Percentiles rank a stretch among this genome's conserved stretches.
These are phyloP conservation scores for Podila clonocystis DNA, from an alignment of 192 early-diverging fungal genomes.

Conservation along the genomic window DNA sequence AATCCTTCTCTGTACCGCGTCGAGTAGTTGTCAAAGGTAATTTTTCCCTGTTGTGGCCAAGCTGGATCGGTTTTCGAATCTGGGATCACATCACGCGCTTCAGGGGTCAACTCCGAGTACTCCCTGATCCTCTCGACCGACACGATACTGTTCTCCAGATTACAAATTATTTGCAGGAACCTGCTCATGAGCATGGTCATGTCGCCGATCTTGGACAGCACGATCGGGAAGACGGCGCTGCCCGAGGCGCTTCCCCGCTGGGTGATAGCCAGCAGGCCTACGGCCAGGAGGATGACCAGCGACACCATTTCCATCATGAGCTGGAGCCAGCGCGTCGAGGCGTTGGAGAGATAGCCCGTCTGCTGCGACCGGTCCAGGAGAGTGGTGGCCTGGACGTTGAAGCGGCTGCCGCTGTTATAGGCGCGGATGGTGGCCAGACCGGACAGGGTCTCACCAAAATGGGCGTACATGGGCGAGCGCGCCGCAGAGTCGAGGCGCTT, in stretches of 20 bases:
- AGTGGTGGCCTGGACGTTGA: slow-evolving; percentile 68
- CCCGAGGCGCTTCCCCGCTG: slow-evolving; percentile 56
- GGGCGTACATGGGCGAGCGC: slow-evolving; percentile 12
- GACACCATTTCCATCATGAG: slow-evolving; percentile 81
- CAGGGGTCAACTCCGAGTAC: slow-evolving; percentile 76
- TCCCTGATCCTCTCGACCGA: slow-evolving; percentile 84
- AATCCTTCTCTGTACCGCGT: slow-evolving; percentile 79
- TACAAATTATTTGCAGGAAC: slow-evolving; percentile 80
- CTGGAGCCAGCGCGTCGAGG: slow-evolving; percentile 67
- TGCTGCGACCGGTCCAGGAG: slow-evolving; percentile 76
- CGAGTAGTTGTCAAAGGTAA: slow-evolving; percentile 74
- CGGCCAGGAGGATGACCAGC: slow-evolving; percentile 75
- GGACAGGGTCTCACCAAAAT: slow-evolving; percentile 12
- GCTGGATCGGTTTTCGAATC: slow-evolving; percentile 55
- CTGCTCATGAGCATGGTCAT: slow-evolving; percentile 79
- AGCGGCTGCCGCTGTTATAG: slow-evolving; percentile 71
- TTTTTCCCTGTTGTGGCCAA: slow-evolving; percentile 77
- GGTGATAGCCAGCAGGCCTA: slow-evolving; percentile 72
- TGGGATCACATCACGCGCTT: slow-evolving; percentile 75
- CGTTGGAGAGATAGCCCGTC: slow-evolving; percentile 73
- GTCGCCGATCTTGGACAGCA: slow-evolving; percentile 66
- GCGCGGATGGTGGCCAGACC: slow-evolving; percentile 72
- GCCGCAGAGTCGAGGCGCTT: slow-evolving; percentile 78
- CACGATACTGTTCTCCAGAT: slow-evolving; percentile 74
- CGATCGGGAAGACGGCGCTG: slow-evolving; percentile 55